phyloP scores from a whole-genome alignment of 805 yeast genomes.

The Nakazawaea peltata region DNA sequence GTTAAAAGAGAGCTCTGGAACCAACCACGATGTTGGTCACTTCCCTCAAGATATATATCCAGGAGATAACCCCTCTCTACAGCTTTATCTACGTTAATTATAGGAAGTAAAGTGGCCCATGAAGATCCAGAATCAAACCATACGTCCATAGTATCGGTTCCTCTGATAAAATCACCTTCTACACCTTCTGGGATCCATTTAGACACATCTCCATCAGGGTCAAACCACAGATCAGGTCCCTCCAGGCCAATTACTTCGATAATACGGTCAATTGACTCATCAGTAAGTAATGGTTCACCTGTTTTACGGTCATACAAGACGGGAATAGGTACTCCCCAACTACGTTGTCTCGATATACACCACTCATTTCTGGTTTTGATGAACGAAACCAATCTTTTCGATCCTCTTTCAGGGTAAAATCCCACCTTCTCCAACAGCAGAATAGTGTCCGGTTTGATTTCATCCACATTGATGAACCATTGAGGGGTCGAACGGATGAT shows the following conservation, averaged over 20 bases:
- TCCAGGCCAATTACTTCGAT: constrained; percentile 43
- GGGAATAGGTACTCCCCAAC: constrained; percentile 98
- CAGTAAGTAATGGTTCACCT: constrained; percentile 56
- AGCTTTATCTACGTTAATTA: constrained; percentile 30
- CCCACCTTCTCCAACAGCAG: constrained; percentile 51
- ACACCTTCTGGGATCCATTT: constrained; percentile 68
- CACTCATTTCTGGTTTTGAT: constrained; percentile 79
- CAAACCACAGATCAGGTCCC: constrained; percentile 84
- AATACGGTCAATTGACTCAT: constrained; percentile 46
- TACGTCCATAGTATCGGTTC: constrained; percentile 93
- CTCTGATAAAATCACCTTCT: constrained; percentile 46
- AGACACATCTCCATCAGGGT: constrained; percentile 34
- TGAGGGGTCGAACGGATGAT: constrained; percentile 93
- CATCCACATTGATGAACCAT: constrained; percentile 87
- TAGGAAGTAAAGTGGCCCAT: no score
- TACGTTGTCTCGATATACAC: constrained; percentile 95
- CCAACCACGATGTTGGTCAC: constrained; percentile 99
- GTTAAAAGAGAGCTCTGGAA: constrained; percentile 90
- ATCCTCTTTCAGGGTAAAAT: constrained; percentile 71
- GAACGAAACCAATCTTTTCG: constrained; percentile 63
- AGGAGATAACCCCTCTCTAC: constrained; percentile 43
- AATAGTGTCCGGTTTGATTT: constrained; percentile 57
- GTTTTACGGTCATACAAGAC: constrained; percentile 58
- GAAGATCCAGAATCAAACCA: constrained; percentile 98
- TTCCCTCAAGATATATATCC: constrained; percentile 89